Evolutionary conservation across 768 basidiomycete genomes (phyloP).

Genomic region (Leccinum uliginosum): DNA sequence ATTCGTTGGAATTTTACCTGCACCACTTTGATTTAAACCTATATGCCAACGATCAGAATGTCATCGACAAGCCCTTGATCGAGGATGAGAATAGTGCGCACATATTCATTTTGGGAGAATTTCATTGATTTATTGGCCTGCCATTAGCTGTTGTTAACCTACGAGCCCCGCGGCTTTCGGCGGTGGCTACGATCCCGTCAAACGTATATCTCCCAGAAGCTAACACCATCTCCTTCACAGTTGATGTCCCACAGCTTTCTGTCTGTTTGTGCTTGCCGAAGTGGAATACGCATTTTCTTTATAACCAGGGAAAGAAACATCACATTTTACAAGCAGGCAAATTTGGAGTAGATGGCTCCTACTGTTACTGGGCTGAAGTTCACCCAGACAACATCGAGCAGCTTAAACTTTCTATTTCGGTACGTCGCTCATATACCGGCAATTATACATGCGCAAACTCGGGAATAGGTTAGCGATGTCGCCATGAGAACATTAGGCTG

Average conservation of each 20-base stretch:
- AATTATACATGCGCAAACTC: neutral
- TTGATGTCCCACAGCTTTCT: slow-evolving; percentile 55
- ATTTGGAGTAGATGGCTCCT: slow-evolving; percentile 63
- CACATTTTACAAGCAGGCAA: slow-evolving; percentile 57
- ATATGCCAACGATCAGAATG: slow-evolving; percentile 94
- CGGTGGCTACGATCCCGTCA: slow-evolving; percentile 55
- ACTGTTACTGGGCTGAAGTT: slow-evolving; percentile 67
- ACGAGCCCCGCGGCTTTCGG: slow-evolving; percentile 53
- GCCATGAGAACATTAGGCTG: slow-evolving; percentile 77
- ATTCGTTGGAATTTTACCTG: slow-evolving; percentile 65
- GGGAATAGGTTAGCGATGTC: slow-evolving; percentile 44
- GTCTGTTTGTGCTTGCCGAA: slow-evolving; percentile 69
- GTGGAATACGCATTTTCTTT: slow-evolving; percentile 84
- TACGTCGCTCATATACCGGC: slow-evolving; percentile 22
- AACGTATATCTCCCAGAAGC: slow-evolving; percentile 69
- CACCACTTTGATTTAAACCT: slow-evolving; percentile 73
- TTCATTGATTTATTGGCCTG: neutral
- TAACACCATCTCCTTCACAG: slow-evolving; percentile 59
- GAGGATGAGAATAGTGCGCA: slow-evolving; percentile 78
- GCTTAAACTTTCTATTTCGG: slow-evolving; percentile 62
- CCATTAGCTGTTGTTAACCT: slow-evolving; percentile 66
- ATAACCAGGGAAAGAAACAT: slow-evolving; percentile 54
- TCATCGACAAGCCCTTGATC: slow-evolving; percentile 83
- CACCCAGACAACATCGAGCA: slow-evolving; percentile 73
- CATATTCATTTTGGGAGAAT: neutral